phyloP scores from a whole-genome alignment of 164 flowering plant species.

The Vitis cinerea region DNA sequence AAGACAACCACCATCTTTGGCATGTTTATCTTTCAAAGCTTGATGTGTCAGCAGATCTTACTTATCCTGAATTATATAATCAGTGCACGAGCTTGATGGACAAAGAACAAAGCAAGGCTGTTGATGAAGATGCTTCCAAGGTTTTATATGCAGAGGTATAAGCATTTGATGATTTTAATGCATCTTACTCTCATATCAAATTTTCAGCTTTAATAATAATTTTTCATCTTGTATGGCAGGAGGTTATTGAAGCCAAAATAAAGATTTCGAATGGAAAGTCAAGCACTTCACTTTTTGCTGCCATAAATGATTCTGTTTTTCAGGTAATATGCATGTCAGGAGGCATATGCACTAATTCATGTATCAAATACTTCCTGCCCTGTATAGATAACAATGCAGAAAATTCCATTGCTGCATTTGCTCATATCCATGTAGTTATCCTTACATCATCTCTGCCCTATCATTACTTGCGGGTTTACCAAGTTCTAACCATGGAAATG shows the following conservation, averaged over 20 bases:
- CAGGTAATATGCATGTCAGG: slow-evolving; percentile 13
- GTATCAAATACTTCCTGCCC: too few relatives aligned
- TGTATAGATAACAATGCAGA: too few relatives aligned
- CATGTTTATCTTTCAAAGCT: slow-evolving; percentile 55
- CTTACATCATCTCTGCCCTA: too few relatives aligned
- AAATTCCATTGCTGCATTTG: too few relatives aligned
- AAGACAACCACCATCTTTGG: slow-evolving; percentile 17
- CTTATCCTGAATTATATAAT: slow-evolving; percentile 14
- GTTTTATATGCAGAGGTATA: slow-evolving; percentile 7
- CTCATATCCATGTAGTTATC: too few relatives aligned
- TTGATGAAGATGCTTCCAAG: slow-evolving; percentile 5
- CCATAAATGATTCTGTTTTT: slow-evolving; percentile 10
- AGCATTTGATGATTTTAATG: neutral
- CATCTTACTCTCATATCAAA: neutral
- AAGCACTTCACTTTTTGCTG: slow-evolving; percentile 12
- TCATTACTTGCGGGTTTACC: too few relatives aligned
- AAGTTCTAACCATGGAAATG: too few relatives aligned
- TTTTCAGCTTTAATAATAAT: neutral
- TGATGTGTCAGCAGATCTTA: slow-evolving; percentile 59
- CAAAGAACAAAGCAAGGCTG: neutral
- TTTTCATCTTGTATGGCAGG: neutral
- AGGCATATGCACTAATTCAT: too few relatives aligned
- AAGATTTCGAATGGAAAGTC: neutral
- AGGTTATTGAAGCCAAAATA: slow-evolving; percentile 1
- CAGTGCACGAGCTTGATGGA: slow-evolving; percentile 12